Evolutionary conservation across 139 green algal genomes (phyloP), one percentile per base, ranked within the genome.

Genomic region (Chlamydomonas sp.): DNA sequence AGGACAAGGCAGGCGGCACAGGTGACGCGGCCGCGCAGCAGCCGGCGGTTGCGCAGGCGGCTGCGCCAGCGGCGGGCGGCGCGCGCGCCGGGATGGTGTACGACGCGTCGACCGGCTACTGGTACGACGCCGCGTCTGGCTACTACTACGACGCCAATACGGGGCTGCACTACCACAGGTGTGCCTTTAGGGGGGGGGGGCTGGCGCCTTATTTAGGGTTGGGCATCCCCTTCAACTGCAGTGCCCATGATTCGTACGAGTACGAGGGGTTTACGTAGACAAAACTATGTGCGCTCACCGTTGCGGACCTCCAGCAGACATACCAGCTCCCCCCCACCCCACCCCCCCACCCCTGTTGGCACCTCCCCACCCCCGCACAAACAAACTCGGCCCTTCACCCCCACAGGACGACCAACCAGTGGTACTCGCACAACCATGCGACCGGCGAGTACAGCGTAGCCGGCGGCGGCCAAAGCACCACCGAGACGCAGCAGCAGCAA

Each of bases 81-180:
- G 54, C 22, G 16, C 24, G n/a, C 22, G 24, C 16, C 22, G 16
- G 54, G 16, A 35, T 22, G 54, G 54, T 63, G 13, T 28, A 63
- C n/a, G 16, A 63, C 43, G 43, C 43, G 16, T 62, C 10, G 39
- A 47, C 43, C 60, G 65, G 65, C 34, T 73, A 73, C 33, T 73
- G 48, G 43, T 73, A 73, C 37, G 67, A 73, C n/a, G 48, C 48
- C 13, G 48, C 49, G 13, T 64, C 49, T 31, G 67, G 67, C 48
- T 73, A 73, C 50, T 73, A 73, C 24, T 73, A 73, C 33, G 67
- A 73, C 43, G 48, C 67, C 6, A 73, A 73, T 33, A 73, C 67
- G 28, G 35, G 49, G 8, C 67, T 73, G 4, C 65, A 73, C 50
- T 73, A 62, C 50, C 48, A 73, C 35, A 35, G 16, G 5, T 48